Base-by-base conservation (phyloP, 129 eudicot species). In the Solidago caesia region DNA sequence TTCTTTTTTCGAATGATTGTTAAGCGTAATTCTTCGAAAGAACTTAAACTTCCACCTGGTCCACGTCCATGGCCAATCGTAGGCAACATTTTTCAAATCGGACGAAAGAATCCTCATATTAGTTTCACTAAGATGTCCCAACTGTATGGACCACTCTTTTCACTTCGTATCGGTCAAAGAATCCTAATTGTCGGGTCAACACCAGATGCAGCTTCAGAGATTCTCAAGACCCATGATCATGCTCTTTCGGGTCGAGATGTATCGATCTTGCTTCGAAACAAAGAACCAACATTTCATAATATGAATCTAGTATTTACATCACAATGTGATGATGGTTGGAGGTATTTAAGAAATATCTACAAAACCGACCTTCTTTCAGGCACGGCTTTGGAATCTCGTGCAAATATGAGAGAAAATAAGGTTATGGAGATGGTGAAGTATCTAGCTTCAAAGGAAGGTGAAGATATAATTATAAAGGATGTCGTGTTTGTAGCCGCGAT, bases 31-130 rank as follows among this genome's bases (percentile, higher is more conserved):
- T 25, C 33, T 15, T 49, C 81, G 1, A 65, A 76, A 70, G n/a
- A 12, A 5, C 52, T 49, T 27, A 63, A 59, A 44, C 83, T 83
- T 74, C 91, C 91, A 46, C 86, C 86, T 5, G 91, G 91, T 7
- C 91, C 91, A 75, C 57, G 68, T 42, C 84, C 87, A 74, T 83
- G 84, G 84, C 87, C 91, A 4, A 13, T 86, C 56, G 1, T 81
- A 11, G 85, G 87, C 72, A 86, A 75, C 74, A 64, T 83, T 41
- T 73, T 58, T 57, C 82, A 80, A n/a, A 43, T 83, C 4, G 73
- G 64, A 74, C 2, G 39, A 33, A 72, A 62, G 10, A 61, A 57
- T 46, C 29, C 74, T 25, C 87, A 83, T 29, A 25, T 78, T 27
- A 26, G 68, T 41, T 72, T 85, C 6, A 68, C 85, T 4, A 39